Percentiles rank a stretch among this genome's conserved stretches.
These are phyloP conservation scores for Poa annua DNA, from an alignment of 176 grass and related monocot genomes.

Conservation along the genomic window DNA sequence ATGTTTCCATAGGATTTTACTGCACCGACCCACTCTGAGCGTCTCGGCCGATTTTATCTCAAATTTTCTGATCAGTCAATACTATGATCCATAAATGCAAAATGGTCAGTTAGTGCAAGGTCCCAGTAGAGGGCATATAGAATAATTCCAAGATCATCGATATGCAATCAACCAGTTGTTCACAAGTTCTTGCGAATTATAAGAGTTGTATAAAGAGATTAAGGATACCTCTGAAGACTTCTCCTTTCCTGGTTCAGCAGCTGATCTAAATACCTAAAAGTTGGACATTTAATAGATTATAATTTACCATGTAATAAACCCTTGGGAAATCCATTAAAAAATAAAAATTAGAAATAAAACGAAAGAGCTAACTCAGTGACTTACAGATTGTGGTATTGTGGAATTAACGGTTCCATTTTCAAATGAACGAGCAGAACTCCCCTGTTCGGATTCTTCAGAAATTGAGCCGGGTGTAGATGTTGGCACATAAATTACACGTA, in stretches of 20 bases:
- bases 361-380: conserved; percentile 15
- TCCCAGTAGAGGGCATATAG: neutral
- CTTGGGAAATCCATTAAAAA: conserved; percentile 25
- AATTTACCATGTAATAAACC: conserved; percentile 33
- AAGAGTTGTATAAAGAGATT: conserved; percentile 27
- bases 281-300: conserved; percentile 23
- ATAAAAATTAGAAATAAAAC: neutral
- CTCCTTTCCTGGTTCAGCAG: conserved; percentile 73
- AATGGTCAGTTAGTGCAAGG: conserved; percentile 11
- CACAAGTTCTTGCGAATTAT: conserved; percentile 26
- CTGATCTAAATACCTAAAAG: conserved; percentile 67
- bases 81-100: neutral
- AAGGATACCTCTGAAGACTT: conserved; percentile 63
- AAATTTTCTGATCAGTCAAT: conserved; percentile 7
- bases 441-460: conserved; percentile 84
- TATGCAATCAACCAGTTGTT: neutral
- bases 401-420: conserved; percentile 64
- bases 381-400: conserved; percentile 70
- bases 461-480: conserved; percentile 60
- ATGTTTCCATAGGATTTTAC: conserved; percentile 19
- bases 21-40: neutral
- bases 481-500: conserved; percentile 82
- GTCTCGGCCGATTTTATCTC: neutral
- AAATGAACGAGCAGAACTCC: conserved; percentile 68
- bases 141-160: conserved; percentile 13